Evolutionary conservation across 2,329 filamentous ascomycete genomes (phyloP).

Genomic region (Xylaria sp.): DNA sequence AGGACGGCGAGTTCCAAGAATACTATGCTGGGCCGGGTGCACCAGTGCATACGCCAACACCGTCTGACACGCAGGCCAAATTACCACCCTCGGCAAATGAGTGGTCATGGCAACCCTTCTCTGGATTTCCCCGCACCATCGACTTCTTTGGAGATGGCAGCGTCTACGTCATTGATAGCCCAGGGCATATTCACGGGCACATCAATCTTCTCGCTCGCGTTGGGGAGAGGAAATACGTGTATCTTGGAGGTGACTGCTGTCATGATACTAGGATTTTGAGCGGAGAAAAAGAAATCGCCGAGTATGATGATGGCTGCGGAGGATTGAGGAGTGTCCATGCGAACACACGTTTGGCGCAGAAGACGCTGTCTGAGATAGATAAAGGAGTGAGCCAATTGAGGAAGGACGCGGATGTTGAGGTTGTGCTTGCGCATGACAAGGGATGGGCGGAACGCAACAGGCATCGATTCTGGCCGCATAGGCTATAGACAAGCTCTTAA

Average conservation of each 20-base stretch:
- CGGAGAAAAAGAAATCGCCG: constrained; percentile 63
- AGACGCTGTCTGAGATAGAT: constrained; percentile 56
- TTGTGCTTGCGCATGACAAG: constrained; percentile 63
- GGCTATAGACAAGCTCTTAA: constrained; percentile 35
- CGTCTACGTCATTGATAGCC: constrained; percentile 60
- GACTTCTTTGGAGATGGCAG: constrained; percentile 61
- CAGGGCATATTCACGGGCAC: constrained; percentile 64
- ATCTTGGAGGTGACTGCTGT: constrained; percentile 64
- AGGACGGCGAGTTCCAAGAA: constrained; percentile 5
- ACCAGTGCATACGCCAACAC: constrained; percentile 40
- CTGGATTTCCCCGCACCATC: constrained; percentile 56
- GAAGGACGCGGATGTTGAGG: constrained; percentile 54
- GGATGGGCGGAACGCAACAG: constrained; percentile 57
- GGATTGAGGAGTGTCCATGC: constrained; percentile 61
- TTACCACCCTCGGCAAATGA: constrained; percentile 40
- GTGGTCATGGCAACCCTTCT: constrained; percentile 56
- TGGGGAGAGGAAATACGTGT: constrained; percentile 55
- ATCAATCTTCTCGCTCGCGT: constrained; percentile 60
- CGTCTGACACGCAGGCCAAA: constrained; percentile 30
- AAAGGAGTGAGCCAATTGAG: constrained; percentile 50
- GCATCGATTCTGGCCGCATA: constrained; percentile 50
- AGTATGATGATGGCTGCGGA: constrained; percentile 59
- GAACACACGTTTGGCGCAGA: constrained; percentile 57
- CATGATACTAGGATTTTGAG: constrained; percentile 63
- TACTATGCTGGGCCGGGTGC: constrained; percentile 25